These are phyloP conservation scores for Rhododendron williamsianum DNA, from an alignment of 148 eudicot species.

Conservation along the genomic window DNA sequence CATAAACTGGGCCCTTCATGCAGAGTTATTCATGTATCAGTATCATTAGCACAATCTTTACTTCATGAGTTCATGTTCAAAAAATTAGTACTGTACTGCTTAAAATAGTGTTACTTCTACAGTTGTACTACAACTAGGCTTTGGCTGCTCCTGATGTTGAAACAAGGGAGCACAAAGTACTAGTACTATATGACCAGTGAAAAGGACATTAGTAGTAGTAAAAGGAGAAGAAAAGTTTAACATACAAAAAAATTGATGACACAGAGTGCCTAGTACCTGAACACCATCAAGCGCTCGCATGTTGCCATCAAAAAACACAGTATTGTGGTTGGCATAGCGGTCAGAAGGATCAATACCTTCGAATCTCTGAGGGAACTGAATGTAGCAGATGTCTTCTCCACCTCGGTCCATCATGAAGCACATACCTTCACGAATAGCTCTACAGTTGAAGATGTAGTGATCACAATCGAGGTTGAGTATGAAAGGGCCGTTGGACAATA, in stretches of 20 bases:
- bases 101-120: background rate
- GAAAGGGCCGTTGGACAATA: slow-evolving; percentile 84
- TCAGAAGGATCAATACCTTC: slow-evolving; percentile 97
- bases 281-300: slow-evolving; percentile 96
- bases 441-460: slow-evolving; percentile 68
- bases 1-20: slow-evolving; percentile 82
- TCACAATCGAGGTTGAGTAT: slow-evolving; percentile 95
- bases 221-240: background rate
- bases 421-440: slow-evolving; percentile 91
- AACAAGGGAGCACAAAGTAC: background rate
- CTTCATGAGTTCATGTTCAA: background rate
- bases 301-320: slow-evolving; percentile 91
- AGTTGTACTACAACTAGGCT: background rate
- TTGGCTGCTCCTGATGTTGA: background rate
- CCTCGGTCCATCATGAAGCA: slow-evolving; percentile 96
- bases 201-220: background rate
- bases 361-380: slow-evolving; percentile 92
- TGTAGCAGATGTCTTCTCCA: slow-evolving; percentile 90
- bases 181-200: background rate
- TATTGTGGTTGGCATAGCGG: slow-evolving; percentile 90
- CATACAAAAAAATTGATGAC: background rate
- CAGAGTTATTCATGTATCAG: background rate
- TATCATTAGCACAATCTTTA: background rate
- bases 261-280: slow-evolving; percentile 37
- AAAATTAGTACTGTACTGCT: background rate